A percentile compares a stretch with the other conserved stretches of the same genome.
Conservation (phyloP, 1,139 yeast genomes). For the Taphrina deformans region DNA sequence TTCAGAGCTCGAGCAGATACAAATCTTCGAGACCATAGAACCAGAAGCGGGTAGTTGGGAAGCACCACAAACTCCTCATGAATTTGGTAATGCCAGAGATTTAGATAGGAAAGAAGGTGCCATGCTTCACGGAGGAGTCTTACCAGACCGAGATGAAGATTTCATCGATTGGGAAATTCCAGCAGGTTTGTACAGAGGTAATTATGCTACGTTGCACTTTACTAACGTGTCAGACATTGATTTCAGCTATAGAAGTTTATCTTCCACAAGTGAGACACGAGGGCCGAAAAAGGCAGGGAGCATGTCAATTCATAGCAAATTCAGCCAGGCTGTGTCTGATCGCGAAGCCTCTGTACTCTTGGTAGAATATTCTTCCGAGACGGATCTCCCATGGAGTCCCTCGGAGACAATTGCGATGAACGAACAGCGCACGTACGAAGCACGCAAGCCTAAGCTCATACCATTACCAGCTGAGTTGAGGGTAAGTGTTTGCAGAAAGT, state of each 20-base stretch:
- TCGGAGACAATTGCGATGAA: constrained; percentile 1
- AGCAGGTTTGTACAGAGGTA: neutral
- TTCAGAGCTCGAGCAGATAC: constrained; percentile 48
- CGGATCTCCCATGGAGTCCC: constrained; percentile 25
- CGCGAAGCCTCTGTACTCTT: neutral
- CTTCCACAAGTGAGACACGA: neutral
- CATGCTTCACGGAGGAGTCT: constrained; percentile 43
- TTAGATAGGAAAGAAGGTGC: constrained; percentile 43
- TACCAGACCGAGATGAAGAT: constrained; percentile 41
- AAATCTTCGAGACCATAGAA: constrained; percentile 48
- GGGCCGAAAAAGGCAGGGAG: constrained; percentile 24
- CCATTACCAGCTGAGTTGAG: constrained; percentile 31
- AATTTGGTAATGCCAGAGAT: constrained; percentile 40
- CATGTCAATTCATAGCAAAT: constrained; percentile 2
- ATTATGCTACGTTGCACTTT: neutral
- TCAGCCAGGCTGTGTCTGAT: neutral
- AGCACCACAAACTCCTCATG: constrained; percentile 47
- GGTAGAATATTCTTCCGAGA: neutral
- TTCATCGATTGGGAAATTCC: constrained; percentile 38
- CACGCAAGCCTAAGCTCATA: constrained; percentile 5
- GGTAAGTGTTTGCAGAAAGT: neutral
- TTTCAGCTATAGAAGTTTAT: constrained; percentile 3
- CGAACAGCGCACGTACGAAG: neutral
- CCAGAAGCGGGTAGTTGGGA: constrained; percentile 47
- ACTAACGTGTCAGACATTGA: neutral